Base-by-base conservation (phyloP, 192 early-diverging fungal genomes). In the Irineochytrium annulatum region DNA sequence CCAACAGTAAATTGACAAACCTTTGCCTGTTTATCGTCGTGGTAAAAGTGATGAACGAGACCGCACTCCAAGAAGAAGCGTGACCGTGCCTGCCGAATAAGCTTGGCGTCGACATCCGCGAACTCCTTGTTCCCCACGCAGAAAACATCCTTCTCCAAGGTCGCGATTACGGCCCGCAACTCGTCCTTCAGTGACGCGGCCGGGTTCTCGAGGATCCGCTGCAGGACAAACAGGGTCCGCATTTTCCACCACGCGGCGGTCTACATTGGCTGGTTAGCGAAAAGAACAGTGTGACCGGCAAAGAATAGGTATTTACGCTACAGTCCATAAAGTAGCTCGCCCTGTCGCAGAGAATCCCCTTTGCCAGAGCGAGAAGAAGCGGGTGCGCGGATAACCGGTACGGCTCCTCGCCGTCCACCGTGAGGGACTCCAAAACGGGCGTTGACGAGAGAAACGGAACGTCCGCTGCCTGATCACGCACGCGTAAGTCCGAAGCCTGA, bases 391-490 rank as follows among this genome's bases (percentile, higher is more conserved):
- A 79, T 35, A 95, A 74, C 43, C 85, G 81, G 67, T 94, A 98
- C 11, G 83, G 86, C 24, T 90, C 85, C 71, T 95, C 95, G 48
- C 88, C 86, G 57, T 94, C 95, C 11, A 73, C 80, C 43, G 82
- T 73, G 30, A 95, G 76, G 3, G 66, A 52, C 28, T 75, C 57
- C 0, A 91, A 19, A 14, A 55, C 52, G 14, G 22, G 32, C 55
- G 41, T 34, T 37, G 53, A 24, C 54, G 34, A 55, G 51, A 2
- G 28, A 16, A 52, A 51, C 43, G 24, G 19, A n/a, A 57, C 17
- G 17, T 26, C 39, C 22, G 2, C 41, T 41, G 32, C 5, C 37
- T 57, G 32, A 0, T 37, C 32, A 16, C 24, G 35, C 19, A 14
- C 32, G 22, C 11, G n/a, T 27, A 8, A 17, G 22, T 32, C 16